phyloP scores from a whole-genome alignment of 2,329 filamentous ascomycete genomes.

The Fusarium aywerte region DNA sequence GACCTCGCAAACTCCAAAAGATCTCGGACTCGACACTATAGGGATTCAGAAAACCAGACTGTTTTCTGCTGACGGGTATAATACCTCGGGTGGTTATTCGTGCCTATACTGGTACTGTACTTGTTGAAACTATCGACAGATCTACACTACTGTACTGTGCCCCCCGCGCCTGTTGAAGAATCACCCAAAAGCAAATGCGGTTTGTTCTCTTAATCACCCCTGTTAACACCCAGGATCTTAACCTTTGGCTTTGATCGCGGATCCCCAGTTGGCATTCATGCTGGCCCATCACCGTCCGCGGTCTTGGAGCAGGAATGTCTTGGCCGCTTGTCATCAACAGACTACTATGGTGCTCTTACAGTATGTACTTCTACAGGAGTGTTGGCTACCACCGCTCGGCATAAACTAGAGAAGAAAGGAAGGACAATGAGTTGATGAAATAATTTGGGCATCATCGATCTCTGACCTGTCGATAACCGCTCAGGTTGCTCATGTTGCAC shows the following conservation, averaged over 20 bases:
- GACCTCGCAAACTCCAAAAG: slow-evolving; percentile 12
- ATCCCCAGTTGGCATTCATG: slow-evolving; percentile 20
- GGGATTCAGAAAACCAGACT: background rate
- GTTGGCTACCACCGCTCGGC: slow-evolving; percentile 14
- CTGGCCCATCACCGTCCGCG: slow-evolving; percentile 11
- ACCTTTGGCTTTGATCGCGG: slow-evolving; percentile 23
- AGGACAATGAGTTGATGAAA: slow-evolving; percentile 3
- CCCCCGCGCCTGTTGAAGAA: slow-evolving; percentile 8
- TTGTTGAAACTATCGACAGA: slow-evolving; percentile 12
- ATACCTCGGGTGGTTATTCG: background rate
- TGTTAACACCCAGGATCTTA: slow-evolving; percentile 6
- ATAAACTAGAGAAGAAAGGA: slow-evolving; percentile 21
- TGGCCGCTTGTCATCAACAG: slow-evolving; percentile 27
- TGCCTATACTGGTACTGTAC: background rate
- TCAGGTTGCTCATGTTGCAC: slow-evolving; percentile 29
- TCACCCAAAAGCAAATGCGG: background rate
- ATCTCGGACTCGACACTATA: background rate
- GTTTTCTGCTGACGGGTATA: background rate
- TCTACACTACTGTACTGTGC: slow-evolving; percentile 11
- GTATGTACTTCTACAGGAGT: slow-evolving; percentile 17
- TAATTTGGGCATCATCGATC: slow-evolving; percentile 30
- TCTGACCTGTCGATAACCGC: slow-evolving; percentile 38
- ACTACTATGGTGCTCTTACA: slow-evolving; percentile 9
- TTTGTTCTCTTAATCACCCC: slow-evolving; percentile 1
- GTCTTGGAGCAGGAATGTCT: slow-evolving; percentile 30